A percentile compares a stretch with the other conserved stretches of the same genome.
Evolutionary conservation across 805 yeast genomes (phyloP).

Genomic region (Allodekkera sacchari): DNA sequence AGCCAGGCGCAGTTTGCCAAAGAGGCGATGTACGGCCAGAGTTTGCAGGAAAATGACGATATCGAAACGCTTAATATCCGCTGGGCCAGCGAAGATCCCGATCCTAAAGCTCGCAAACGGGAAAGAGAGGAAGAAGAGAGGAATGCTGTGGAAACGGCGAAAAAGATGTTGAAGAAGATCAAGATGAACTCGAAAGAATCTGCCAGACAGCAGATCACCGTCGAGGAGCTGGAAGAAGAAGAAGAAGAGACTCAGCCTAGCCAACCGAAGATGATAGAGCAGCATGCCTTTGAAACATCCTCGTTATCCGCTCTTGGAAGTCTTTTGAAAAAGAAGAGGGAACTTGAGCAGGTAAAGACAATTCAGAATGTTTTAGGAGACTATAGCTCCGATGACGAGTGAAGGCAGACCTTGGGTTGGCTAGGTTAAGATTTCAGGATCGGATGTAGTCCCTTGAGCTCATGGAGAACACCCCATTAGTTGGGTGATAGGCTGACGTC

Average conservation of each 20-base stretch:
- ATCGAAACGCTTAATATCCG: slow-evolving; percentile 61
- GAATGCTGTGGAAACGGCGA: slow-evolving; percentile 45
- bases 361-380: no score
- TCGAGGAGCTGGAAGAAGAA: neutral
- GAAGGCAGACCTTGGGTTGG: no score
- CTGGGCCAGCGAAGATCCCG: slow-evolving; percentile 91
- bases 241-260: neutral
- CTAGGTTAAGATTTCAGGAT: no score
- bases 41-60: slow-evolving; percentile 38
- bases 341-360: no score
- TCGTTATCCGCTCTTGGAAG: no score
- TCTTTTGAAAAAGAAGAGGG: no score
- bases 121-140: slow-evolving; percentile 39
- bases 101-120: slow-evolving; percentile 51
- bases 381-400: no score
- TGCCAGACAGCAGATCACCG: slow-evolving; percentile 12
- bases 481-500: no score
- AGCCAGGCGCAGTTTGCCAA: slow-evolving; percentile 87
- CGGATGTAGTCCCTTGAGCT: no score
- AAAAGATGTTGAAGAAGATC: slow-evolving; percentile 28
- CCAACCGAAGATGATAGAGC: slow-evolving; percentile 1
- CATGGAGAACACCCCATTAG: no score
- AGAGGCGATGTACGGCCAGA: slow-evolving; percentile 87
- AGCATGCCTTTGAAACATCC: no score
- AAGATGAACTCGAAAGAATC: slow-evolving; percentile 15